Base-by-base conservation (phyloP, 805 yeast species). In the Candida railenensis region DNA sequence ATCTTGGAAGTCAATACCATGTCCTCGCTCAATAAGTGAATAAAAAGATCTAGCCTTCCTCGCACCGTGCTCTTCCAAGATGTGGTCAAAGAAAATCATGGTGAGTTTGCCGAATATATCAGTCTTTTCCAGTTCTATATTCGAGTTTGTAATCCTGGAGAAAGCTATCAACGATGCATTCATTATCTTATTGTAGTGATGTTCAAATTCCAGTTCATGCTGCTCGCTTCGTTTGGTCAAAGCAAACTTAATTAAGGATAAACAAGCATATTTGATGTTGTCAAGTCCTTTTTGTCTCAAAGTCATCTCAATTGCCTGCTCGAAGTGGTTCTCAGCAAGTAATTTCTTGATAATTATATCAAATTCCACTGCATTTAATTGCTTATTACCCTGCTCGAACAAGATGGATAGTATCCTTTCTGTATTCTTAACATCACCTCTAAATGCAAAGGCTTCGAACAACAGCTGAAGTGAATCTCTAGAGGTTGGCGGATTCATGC, bases 401-500 rank as follows among this genome's bases (percentile, higher is more conserved):
- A 72, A 66, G 7, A 62, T 51, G 47, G 56, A 60, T 16, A 66
- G 53, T 22, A 69, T 51, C 43, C 53, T 58, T 36, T 65, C 65
- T 0, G 72, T 61, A 3, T 62, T 67, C 2, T 45, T 50, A 30
- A 59, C 65, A 38, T 61, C 58, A 37, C 59, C 56, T 43, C 59
- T 65, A 12, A 34, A 22, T 33, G 66, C 46, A 40, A 69, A 69
- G 4, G 63, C 53, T 16, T 55, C 50, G 40, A 71, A 63, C 25
- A 72, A 53, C 49, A 61, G 62, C 3, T 71, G 60, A 4, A 71
- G 50, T 2, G 71, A 59, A 54, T 59, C 61, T 20, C 73, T 50
- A 22, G 55, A 51, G n/a, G 70, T 49, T 5, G 72, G 73, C 3
- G 67, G 58, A n/a, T 42, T 48, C 15, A 40, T n/a, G 14, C 9